Percentiles rank a stretch among this genome's conserved stretches.
Conservation (phyloP, 352 stramenopile genomes). For the Phytopythium vexans region DNA sequence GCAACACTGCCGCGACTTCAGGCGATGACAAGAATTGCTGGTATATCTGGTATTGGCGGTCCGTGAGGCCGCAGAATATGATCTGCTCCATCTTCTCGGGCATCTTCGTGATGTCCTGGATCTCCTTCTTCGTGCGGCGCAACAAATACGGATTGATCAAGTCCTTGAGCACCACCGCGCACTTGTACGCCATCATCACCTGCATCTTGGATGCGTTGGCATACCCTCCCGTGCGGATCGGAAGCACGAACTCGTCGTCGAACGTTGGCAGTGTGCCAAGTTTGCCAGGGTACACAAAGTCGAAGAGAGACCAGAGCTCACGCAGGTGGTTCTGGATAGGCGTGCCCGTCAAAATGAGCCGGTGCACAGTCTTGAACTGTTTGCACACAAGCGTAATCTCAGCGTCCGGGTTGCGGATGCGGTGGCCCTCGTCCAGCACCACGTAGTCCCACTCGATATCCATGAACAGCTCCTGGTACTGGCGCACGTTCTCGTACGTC, state of each 20-base stretch:
- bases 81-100: slow-evolving; percentile 98
- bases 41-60: slow-evolving; percentile 90
- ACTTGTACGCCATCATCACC: slow-evolving; percentile 96
- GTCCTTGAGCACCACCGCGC: slow-evolving; percentile 94
- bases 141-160: slow-evolving; percentile 97
- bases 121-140: slow-evolving; percentile 93
- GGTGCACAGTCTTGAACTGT: slow-evolving; percentile 85
- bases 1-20: slow-evolving; percentile 90
- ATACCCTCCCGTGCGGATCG: slow-evolving; percentile 95
- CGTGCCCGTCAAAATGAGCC: slow-evolving; percentile 91
- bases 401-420: slow-evolving; percentile 97
- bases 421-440: slow-evolving; percentile 98
- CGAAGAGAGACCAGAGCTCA: slow-evolving; percentile 98
- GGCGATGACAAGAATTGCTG: slow-evolving; percentile 89
- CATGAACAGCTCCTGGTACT: slow-evolving; percentile 89
- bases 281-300: slow-evolving; percentile 98
- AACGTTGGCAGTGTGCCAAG: slow-evolving; percentile 97
- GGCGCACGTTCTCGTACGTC: slow-evolving; percentile 96
- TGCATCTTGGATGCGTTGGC: slow-evolving; percentile 93
- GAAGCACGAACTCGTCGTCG: slow-evolving; percentile 96
- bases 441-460: slow-evolving; percentile 96
- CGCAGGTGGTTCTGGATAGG: slow-evolving; percentile 94
- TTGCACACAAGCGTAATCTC: slow-evolving; percentile 96
- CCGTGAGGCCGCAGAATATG: slow-evolving; percentile 94
- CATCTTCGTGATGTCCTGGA: slow-evolving; percentile 90